Conservation (phyloP, 306 rosid species). For the Rosa chinensis region DNA sequence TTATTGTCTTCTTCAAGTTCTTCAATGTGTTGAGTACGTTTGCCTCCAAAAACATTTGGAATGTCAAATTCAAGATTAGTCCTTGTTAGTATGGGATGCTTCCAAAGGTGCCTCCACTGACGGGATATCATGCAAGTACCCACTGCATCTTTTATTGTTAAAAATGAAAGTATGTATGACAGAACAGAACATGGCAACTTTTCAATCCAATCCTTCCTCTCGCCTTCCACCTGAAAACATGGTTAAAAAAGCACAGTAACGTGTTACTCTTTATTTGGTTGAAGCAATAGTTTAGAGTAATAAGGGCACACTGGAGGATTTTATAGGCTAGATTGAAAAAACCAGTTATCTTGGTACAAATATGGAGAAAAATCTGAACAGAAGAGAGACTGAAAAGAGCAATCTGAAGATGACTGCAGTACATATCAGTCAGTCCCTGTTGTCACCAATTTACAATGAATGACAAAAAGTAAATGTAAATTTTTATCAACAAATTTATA, state of each 20-base stretch:
- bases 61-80: background rate
- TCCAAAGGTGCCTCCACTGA: slow-evolving; percentile 3
- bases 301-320: background rate
- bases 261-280: background rate
- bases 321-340: too few relatives aligned
- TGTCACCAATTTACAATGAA: too few relatives aligned
- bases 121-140: background rate
- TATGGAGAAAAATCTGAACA: too few relatives aligned
- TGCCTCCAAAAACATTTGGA: background rate
- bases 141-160: slow-evolving; percentile 1
- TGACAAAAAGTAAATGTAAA: background rate
- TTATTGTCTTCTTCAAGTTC: background rate
- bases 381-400: too few relatives aligned
- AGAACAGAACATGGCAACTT: background rate
- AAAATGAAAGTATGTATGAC: background rate
- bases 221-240: background rate
- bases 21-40: background rate
- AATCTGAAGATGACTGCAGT: too few relatives aligned
- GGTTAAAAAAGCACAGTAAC: background rate
- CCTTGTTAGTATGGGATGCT: background rate
- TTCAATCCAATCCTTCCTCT: background rate
- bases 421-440: too few relatives aligned
- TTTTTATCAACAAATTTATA: too few relatives aligned
- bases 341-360: too few relatives aligned
- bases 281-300: background rate